Percentiles rank a stretch among this genome's conserved stretches.
phyloP scores from a whole-genome alignment of 305 asterid genomes.

The Rubia balearica region DNA sequence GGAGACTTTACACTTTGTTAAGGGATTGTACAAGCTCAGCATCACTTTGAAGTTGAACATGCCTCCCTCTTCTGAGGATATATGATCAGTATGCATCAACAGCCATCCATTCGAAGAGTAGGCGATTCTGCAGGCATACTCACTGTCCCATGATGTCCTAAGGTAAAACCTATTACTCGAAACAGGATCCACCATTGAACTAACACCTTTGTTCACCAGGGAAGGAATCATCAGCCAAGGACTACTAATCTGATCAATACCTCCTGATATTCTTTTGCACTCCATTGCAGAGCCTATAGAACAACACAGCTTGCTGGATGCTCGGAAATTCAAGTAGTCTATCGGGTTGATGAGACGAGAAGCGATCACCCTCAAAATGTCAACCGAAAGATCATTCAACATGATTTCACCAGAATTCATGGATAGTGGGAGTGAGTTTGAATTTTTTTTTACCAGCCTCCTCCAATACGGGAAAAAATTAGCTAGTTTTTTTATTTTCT shows the following conservation, averaged over 20 bases:
- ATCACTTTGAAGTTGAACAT: neutral
- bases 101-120: neutral
- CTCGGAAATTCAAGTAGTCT: neutral
- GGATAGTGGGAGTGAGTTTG: too few species aligned
- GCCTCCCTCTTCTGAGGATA: neutral
- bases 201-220: neutral
- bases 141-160: neutral
- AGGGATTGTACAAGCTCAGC: neutral
- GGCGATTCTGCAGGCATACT: neutral
- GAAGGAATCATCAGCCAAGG: neutral
- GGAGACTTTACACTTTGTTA: neutral
- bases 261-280: neutral
- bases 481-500: too few species aligned
- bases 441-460: too few species aligned
- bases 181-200: neutral
- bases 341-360: neutral
- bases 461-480: too few species aligned
- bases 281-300: neutral
- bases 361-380: neutral
- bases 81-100: neutral
- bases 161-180: neutral
- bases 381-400: neutral
- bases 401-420: too few species aligned
- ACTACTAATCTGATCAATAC: neutral
- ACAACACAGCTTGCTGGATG: neutral